Base-by-base conservation (phyloP, 306 rosid species). In the Sphenostylis stenocarpa region DNA sequence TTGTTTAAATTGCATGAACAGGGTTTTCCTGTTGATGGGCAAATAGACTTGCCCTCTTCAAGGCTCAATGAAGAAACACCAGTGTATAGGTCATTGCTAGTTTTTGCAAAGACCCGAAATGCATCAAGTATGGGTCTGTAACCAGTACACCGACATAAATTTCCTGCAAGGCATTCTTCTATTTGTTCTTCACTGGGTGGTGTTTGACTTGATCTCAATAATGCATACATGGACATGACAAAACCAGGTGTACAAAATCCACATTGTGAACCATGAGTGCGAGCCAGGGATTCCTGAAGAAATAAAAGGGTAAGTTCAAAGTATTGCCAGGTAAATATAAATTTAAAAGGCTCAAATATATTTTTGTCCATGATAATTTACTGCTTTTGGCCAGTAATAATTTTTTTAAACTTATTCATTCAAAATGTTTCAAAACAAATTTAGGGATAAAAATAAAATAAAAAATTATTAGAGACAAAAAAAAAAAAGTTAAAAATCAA, bases 161-260 rank as follows among this genome's bases (percentile, higher is more conserved):
- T 95, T 88, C 98, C 97, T 14, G 94, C 93, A 26, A 95, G 96
- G 77, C 92, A 87, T 84, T 92, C 98, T 86, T 95, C 97, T 77
- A 90, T 90, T 84, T 86, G 89, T 85, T 90, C 93, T 77, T 90
- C 90, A 36, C 78, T 86, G 69, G 98, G 98, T 6, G 92, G 91
- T 61, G 82, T 83, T 82, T 79, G 89, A 81, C 96, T 86, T 53
- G 98, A 90, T 79, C 98, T 87, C 65, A 95, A 83, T 72, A 92
- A 88, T 15, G 96, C 92, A 80, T 92, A 92, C 85, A 92, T 77
- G 66, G 98, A 95, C 98, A 92, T 90, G 28, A 95, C 81, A 83
- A 95, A 95, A 67, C 97, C 98, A 21, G 97, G 98, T 8, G 98
- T 90, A 71, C 98, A 95, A 84, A 90, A 95, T 72, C 98, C 98